Percentiles rank a stretch among this genome's conserved stretches.
Evolutionary conservation across 306 rosid species (phyloP).

Genomic region (Cucurbita ficifolia): DNA sequence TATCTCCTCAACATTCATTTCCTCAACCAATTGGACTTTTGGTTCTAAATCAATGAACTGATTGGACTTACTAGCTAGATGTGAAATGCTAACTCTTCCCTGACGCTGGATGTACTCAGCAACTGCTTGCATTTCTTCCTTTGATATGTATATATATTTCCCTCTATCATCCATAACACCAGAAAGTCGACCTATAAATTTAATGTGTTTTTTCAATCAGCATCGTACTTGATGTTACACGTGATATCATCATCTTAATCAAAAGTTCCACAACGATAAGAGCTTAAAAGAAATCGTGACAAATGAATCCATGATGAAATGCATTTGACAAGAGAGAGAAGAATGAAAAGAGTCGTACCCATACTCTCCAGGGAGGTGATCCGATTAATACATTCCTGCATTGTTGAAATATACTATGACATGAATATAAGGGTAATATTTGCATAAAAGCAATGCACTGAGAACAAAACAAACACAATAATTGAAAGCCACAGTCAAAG

Average conservation of each 20-base stretch:
- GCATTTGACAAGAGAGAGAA: background rate
- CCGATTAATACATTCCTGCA: constrained; percentile 94
- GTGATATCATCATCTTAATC: background rate
- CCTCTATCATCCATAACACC: constrained; percentile 99
- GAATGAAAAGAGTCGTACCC: constrained; percentile 33
- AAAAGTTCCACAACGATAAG: background rate
- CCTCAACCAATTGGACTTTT: constrained; percentile 49
- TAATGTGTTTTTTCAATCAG: background rate
- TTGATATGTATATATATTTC: constrained; percentile 78
- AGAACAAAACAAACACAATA: background rate
- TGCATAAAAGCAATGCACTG: background rate
- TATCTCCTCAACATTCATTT: constrained; percentile 45
- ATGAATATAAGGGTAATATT: background rate
- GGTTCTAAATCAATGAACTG: constrained; percentile 98
- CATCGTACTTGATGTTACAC: no score
- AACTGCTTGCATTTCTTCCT: constrained; percentile 92
- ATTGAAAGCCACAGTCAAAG: background rate
- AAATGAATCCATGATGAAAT: background rate
- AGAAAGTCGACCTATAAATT: constrained; percentile 29
- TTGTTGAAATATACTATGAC: constrained; percentile 3
- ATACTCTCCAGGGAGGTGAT: constrained; percentile 63
- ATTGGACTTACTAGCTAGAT: constrained; percentile 88
- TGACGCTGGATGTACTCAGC: constrained; percentile 76
- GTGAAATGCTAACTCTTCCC: constrained; percentile 92
- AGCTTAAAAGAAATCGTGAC: background rate